These are phyloP conservation scores for Hymenotorrendiella dingleyae DNA, from an alignment of 2,329 filamentous ascomycete genomes.

Conservation along the genomic window DNA sequence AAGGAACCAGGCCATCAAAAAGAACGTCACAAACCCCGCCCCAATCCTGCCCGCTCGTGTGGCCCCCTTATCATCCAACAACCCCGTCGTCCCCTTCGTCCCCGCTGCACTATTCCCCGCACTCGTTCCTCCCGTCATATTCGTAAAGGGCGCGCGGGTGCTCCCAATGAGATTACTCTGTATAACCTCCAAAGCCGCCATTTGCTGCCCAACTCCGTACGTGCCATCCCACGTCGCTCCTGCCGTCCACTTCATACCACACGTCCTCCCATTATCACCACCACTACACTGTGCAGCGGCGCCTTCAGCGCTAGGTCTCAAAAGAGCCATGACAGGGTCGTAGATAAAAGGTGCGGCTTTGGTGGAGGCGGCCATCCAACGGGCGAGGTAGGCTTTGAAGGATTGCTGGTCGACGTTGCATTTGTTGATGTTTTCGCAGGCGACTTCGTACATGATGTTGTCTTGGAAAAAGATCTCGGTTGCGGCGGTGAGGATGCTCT, in stretches of 20 bases:
- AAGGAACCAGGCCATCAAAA: slow-evolving; percentile 46
- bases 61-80: slow-evolving; percentile 14
- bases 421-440: slow-evolving; percentile 55
- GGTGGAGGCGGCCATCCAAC: slow-evolving; percentile 55
- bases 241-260: slow-evolving; percentile 53
- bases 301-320: slow-evolving; percentile 48
- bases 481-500: slow-evolving; percentile 50
- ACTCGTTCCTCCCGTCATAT: slow-evolving; percentile 53
- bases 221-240: slow-evolving; percentile 49
- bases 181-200: slow-evolving; percentile 61
- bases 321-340: slow-evolving; percentile 44
- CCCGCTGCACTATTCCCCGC: slow-evolving; percentile 32
- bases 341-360: slow-evolving; percentile 58
- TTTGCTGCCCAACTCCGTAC: slow-evolving; percentile 62
- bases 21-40: slow-evolving; percentile 58
- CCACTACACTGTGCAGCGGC: slow-evolving; percentile 53
- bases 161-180: slow-evolving; percentile 52
- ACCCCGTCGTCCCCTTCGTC: background rate
- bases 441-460: slow-evolving; percentile 58
- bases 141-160: slow-evolving; percentile 39
- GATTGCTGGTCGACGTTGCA: slow-evolving; percentile 59
- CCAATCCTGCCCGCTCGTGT: slow-evolving; percentile 58
- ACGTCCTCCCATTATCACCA: slow-evolving; percentile 51
- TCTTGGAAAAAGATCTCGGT: slow-evolving; percentile 51
- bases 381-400: slow-evolving; percentile 57